phyloP scores from a whole-genome alignment of 1,284 basidiomycete species.

The Filobasidium uniguttulatum region DNA sequence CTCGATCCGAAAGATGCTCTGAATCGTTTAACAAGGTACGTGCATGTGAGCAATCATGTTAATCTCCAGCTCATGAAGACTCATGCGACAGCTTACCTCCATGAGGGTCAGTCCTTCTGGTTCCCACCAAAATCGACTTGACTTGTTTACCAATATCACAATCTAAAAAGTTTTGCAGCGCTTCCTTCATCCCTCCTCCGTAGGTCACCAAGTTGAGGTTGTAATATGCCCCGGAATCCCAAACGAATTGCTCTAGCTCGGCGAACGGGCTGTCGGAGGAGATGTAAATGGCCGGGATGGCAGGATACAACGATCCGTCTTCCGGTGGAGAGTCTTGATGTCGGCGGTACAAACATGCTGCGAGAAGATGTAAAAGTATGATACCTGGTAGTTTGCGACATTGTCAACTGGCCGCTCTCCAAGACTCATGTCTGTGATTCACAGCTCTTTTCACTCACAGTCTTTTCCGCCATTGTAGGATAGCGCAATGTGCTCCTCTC shows the following conservation, averaged over 20 bases:
- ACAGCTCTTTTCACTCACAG: constrained; percentile 46
- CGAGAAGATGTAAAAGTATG: constrained; percentile 79
- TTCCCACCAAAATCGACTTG: constrained; percentile 76
- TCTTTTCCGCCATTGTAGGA: constrained; percentile 99
- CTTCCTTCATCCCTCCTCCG: constrained; percentile 67
- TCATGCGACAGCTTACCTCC: constrained; percentile 50
- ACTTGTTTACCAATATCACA: constrained; percentile 37
- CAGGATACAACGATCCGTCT: constrained; percentile 30
- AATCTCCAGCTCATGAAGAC: background rate
- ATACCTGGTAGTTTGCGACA: constrained; percentile 50
- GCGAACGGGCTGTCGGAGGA: constrained; percentile 77
- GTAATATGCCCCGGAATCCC: constrained; percentile 52
- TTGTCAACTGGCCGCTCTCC: background rate
- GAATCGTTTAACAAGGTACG: too few species aligned
- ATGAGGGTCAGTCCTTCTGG: constrained; percentile 75
- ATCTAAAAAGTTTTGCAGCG: constrained; percentile 60
- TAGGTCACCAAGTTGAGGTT: constrained; percentile 64
- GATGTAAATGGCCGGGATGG: constrained; percentile 72
- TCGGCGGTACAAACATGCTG: constrained; percentile 46
- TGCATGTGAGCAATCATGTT: constrained; percentile 4
- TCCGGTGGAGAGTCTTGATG: constrained; percentile 19
- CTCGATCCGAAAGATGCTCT: constrained; percentile 48
- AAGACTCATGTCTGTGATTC: background rate
- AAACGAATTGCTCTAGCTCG: constrained; percentile 71
- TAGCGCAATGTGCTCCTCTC: constrained; percentile 56